Percentiles rank a stretch among this genome's conserved stretches.
These are phyloP conservation scores for Teratosphaeria nubilosa DNA, from an alignment of 2,329 filamentous ascomycete species.

Conservation along the genomic window DNA sequence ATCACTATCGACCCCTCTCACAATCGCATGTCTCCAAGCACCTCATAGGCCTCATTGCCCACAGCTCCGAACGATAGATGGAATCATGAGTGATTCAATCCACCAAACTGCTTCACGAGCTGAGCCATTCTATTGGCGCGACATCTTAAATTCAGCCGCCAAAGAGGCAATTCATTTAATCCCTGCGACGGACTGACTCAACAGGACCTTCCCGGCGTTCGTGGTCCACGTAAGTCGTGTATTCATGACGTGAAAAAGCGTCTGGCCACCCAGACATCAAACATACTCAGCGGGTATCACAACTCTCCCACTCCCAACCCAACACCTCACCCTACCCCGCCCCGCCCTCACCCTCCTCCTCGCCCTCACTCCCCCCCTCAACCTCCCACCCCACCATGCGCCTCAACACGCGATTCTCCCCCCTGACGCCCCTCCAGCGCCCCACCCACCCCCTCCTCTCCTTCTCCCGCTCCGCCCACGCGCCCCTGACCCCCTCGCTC, in stretches of 20 bases:
- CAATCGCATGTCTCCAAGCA: too few species aligned
- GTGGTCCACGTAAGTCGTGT: too few species aligned
- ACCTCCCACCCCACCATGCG: slow-evolving; percentile 34
- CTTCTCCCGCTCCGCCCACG: slow-evolving; percentile 30
- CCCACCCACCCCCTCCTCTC: slow-evolving; percentile 26
- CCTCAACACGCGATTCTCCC: slow-evolving; percentile 39
- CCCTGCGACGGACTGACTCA: too few species aligned
- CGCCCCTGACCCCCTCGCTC: slow-evolving; percentile 31
- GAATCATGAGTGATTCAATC: too few species aligned
- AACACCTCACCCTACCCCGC: neutral
- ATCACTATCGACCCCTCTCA: too few species aligned
- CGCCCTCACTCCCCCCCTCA: slow-evolving; percentile 26
- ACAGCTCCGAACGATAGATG: too few species aligned
- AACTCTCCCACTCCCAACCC: neutral
- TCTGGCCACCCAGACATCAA: neutral
- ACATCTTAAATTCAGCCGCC: too few species aligned
- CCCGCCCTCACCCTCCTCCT: slow-evolving; percentile 25
- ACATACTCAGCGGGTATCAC: neutral
- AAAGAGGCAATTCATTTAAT: too few species aligned
- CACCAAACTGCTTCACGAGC: too few species aligned
- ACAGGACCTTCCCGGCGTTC: too few species aligned
- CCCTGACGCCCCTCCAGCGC: slow-evolving; percentile 33
- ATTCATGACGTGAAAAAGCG: neutral
- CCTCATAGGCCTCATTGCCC: too few species aligned
- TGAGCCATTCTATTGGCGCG: too few species aligned